phyloP scores from a whole-genome alignment of 352 stramenopile genomes.

The Phytophthora hybrid region DNA sequence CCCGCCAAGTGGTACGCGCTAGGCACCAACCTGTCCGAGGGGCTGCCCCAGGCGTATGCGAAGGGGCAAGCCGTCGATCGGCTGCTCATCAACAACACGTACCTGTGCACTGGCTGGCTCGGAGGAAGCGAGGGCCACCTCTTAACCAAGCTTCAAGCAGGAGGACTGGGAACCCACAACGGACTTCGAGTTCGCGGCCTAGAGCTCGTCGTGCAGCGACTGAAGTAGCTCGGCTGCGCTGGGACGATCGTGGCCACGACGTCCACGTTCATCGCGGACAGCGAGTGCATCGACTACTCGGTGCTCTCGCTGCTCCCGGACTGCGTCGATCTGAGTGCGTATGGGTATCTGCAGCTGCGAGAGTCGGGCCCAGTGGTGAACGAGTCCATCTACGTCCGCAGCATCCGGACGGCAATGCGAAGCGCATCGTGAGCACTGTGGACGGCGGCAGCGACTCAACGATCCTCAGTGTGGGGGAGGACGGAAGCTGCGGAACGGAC shows the following conservation, averaged over 20 bases:
- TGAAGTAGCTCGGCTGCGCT: constrained; percentile 46
- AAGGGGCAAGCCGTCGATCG: no score
- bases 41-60: no score
- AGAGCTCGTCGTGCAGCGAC: constrained; percentile 58
- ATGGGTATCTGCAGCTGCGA: constrained; percentile 68
- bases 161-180: constrained; percentile 36
- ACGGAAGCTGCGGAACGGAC: no score
- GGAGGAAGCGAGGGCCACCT: constrained; percentile 65
- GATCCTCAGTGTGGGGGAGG: no score
- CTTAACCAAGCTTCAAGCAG: constrained; percentile 69
- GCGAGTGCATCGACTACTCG: constrained; percentile 57
- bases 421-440: constrained; percentile 57
- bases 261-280: no score
- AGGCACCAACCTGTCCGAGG: no score
- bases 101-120: constrained; percentile 79
- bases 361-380: constrained; percentile 41
- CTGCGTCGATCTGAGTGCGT: constrained; percentile 42
- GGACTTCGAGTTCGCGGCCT: constrained; percentile 71
- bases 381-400: constrained; percentile 75
- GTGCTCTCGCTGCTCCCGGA: constrained; percentile 61
- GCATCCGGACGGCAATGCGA: constrained; percentile 57
- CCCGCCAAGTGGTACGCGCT: no score
- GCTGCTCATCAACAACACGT: no score
- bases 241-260: constrained; percentile 56
- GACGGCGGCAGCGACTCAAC: no score